phyloP scores from a whole-genome alignment of 2,329 filamentous ascomycete genomes.

The Fusarium paranaense region DNA sequence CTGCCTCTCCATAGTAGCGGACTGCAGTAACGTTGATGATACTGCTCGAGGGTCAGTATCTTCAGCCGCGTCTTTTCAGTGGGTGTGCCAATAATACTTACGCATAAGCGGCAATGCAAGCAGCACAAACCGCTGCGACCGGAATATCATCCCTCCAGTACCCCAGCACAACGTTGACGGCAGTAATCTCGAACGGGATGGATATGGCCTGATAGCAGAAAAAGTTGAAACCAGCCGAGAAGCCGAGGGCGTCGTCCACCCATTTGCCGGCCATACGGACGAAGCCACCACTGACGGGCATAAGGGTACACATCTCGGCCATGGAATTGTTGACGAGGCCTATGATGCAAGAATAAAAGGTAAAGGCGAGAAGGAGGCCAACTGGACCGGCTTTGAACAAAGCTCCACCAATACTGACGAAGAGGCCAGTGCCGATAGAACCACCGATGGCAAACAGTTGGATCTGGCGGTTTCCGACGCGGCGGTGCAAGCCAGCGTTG shows the following conservation, averaged over 20 bases:
- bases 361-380: neutral
- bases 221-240: conserved; percentile 56
- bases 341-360: neutral
- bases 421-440: conserved; percentile 66
- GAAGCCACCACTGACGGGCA: conserved; percentile 71
- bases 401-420: conserved; percentile 69
- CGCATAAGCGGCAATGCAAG: neutral
- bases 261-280: conserved; percentile 71
- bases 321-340: conserved; percentile 40
- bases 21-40: neutral
- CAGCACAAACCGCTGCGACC: neutral
- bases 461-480: neutral
- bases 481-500: neutral
- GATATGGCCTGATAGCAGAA: conserved; percentile 54
- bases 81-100: neutral
- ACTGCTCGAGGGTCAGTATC: neutral
- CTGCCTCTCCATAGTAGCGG: conserved; percentile 69
- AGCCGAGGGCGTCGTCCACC: conserved; percentile 72
- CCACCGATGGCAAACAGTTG: conserved; percentile 61
- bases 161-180: conserved; percentile 52
- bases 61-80: neutral
- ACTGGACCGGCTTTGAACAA: conserved; percentile 48
- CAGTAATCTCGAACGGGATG: conserved; percentile 54
- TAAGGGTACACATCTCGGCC: conserved; percentile 71
- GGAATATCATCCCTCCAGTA: neutral